Conservation (phyloP, 805 yeast species). For the Candida morakotiae region DNA sequence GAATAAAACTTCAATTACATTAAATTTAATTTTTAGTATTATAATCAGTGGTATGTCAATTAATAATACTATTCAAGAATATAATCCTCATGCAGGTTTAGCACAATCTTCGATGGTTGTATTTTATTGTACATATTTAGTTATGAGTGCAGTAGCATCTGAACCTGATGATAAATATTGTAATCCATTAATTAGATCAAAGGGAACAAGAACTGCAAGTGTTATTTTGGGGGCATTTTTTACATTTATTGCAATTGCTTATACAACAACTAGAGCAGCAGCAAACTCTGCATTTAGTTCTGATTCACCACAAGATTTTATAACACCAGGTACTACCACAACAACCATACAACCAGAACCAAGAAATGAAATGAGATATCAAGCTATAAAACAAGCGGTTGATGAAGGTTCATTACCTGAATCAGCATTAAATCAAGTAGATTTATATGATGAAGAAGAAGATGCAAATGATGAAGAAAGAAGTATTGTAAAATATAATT, state of each 20-base stretch:
- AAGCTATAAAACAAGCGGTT: constrained; percentile 92
- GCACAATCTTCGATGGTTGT: constrained; percentile 97
- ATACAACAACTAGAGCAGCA: constrained; percentile 96
- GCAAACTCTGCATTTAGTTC: constrained; percentile 49
- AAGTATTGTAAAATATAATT: constrained; percentile 71
- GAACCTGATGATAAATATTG: constrained; percentile 94
- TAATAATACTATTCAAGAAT: constrained; percentile 81
- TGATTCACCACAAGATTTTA: constrained; percentile 37
- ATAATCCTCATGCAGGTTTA: constrained; percentile 90
- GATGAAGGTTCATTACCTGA: constrained; percentile 93
- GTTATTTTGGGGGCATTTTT: constrained; percentile 87
- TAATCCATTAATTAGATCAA: constrained; percentile 85
- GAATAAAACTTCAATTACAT: constrained; percentile 82
- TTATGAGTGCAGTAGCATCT: constrained; percentile 88
- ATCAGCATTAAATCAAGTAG: constrained; percentile 76
- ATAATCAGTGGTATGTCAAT: constrained; percentile 69
- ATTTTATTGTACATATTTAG: constrained; percentile 85
- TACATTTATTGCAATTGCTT: constrained; percentile 92
- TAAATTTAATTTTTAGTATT: constrained; percentile 65
- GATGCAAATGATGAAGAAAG: constrained; percentile 54
- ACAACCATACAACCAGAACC: constrained; percentile 43
- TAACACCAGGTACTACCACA: constrained; percentile 19
- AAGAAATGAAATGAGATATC: constrained; percentile 72
- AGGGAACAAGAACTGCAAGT: constrained; percentile 86
- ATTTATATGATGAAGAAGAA: constrained; percentile 48